Conservation (phyloP, 805 yeast species). For the Kazachstania taianensis region DNA sequence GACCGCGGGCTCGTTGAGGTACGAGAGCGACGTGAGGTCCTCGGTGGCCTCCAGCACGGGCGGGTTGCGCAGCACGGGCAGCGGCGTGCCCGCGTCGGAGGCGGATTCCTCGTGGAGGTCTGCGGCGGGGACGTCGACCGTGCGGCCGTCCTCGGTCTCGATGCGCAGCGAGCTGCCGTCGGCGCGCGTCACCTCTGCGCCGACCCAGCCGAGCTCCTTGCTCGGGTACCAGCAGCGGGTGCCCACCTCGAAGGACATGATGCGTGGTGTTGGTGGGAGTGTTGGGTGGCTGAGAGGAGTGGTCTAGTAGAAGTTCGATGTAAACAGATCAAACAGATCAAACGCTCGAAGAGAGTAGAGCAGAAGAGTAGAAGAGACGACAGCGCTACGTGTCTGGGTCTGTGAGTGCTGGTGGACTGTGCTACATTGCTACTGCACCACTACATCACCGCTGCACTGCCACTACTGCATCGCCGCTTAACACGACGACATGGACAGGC, state of each 20-base stretch:
- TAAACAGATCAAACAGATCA: too few relatives aligned
- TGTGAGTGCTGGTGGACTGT: too few relatives aligned
- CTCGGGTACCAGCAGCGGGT: constrained; percentile 75
- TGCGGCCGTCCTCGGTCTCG: constrained; percentile 40
- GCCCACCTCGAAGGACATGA: constrained; percentile 39
- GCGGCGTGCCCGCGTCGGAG: constrained; percentile 29
- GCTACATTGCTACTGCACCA: too few relatives aligned
- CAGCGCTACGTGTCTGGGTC: too few relatives aligned
- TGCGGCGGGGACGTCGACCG: constrained; percentile 39
- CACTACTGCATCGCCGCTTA: too few relatives aligned
- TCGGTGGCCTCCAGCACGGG: constrained; percentile 88
- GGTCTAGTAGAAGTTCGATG: too few relatives aligned
- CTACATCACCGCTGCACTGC: too few relatives aligned
- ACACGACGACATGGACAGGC: background rate
- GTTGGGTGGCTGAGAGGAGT: too few relatives aligned
- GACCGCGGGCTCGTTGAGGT: constrained; percentile 92
- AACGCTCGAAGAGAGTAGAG: too few relatives aligned
- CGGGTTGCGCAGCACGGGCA: constrained; percentile 84
- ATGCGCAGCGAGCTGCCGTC: constrained; percentile 41
- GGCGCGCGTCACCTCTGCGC: constrained; percentile 47
- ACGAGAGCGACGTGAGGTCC: constrained; percentile 85
- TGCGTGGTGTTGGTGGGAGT: too few relatives aligned
- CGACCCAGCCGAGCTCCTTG: constrained; percentile 60
- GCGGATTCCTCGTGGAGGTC: constrained; percentile 15
- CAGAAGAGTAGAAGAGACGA: too few relatives aligned